These are phyloP conservation scores for Apodospora peruviana DNA, from an alignment of 495 filamentous ascomycete species.

Conservation along the genomic window DNA sequence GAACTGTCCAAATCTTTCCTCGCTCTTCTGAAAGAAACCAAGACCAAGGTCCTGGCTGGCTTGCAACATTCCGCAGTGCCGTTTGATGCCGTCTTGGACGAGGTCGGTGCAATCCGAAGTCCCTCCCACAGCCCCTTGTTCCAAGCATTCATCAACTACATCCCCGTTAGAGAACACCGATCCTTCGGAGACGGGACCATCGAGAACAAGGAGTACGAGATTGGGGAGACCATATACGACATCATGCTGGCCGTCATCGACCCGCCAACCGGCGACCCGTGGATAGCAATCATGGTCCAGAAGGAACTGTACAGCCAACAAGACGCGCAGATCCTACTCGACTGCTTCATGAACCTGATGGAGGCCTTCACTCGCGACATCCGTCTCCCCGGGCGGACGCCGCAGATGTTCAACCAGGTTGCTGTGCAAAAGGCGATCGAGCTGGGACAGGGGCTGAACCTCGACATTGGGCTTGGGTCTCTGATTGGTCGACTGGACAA, in stretches of 20 bases:
- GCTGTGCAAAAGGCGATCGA: not conserved
- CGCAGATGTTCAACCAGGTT: not conserved
- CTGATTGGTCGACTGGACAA: not conserved
- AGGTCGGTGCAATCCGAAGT: constrained; percentile 13
- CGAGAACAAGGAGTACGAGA: constrained; percentile 10
- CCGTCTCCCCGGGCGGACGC: not conserved
- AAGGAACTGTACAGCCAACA: constrained; percentile 8
- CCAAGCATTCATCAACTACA: constrained; percentile 16
- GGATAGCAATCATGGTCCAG: constrained; percentile 12
- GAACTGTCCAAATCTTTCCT: constrained; percentile 7
- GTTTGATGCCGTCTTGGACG: not conserved
- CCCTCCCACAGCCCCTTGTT: constrained; percentile 13
- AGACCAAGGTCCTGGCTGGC: not conserved
- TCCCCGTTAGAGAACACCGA: constrained; percentile 26
- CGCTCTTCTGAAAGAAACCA: not conserved
- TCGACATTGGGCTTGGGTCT: not conserved
- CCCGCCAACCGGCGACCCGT: constrained; percentile 5
- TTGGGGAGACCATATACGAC: constrained; percentile 23
- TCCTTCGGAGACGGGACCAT: constrained; percentile 21
- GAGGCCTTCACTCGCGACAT: constrained; percentile 2
- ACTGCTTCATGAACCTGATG: constrained; percentile 27
- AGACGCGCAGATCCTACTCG: constrained; percentile 15
- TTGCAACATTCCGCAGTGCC: not conserved
- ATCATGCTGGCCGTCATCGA: constrained; percentile 21
- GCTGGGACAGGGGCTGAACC: not conserved